Percentiles rank a stretch among this genome's conserved stretches.
Conservation (phyloP, 176 grass and related monocot genomes). For the Canna indica region DNA sequence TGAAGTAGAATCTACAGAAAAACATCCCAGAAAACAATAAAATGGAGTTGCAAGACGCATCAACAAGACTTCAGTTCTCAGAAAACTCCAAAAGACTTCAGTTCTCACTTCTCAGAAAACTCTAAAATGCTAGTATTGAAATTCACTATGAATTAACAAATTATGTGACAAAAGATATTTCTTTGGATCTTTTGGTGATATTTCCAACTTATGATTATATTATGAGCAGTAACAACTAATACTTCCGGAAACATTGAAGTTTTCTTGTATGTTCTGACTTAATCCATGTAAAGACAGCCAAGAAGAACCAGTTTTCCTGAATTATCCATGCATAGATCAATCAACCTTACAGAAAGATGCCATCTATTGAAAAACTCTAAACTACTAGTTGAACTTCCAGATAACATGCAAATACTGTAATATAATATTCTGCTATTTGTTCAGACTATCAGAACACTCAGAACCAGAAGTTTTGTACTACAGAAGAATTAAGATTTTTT, state of each 20-base stretch:
- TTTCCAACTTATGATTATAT: not conserved
- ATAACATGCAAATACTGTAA: not conserved
- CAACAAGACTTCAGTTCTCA: too few species aligned
- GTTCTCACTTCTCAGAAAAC: too few species aligned
- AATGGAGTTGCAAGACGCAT: too few species aligned
- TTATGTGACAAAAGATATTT: slow-evolving; percentile 1
- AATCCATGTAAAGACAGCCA: not conserved
- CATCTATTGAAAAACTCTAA: not conserved
- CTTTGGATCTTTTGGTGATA: not conserved
- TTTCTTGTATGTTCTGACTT: not conserved
- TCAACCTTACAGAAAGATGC: not conserved
- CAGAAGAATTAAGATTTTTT: not conserved
- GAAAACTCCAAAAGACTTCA: too few species aligned
- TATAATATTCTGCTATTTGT: not conserved
- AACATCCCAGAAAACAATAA: too few species aligned
- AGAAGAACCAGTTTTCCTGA: not conserved
- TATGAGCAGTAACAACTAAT: not conserved
- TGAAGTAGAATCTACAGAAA: too few species aligned
- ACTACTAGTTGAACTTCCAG: not conserved
- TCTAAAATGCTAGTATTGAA: too few species aligned
- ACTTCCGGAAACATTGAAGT: not conserved
- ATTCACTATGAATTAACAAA: not conserved
- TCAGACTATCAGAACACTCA: not conserved
- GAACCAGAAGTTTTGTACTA: not conserved
- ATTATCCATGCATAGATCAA: not conserved